Percentiles rank a stretch among this genome's conserved stretches.
Evolutionary conservation across 805 yeast species (phyloP).

Genomic region (Myxozyma neglecta): DNA sequence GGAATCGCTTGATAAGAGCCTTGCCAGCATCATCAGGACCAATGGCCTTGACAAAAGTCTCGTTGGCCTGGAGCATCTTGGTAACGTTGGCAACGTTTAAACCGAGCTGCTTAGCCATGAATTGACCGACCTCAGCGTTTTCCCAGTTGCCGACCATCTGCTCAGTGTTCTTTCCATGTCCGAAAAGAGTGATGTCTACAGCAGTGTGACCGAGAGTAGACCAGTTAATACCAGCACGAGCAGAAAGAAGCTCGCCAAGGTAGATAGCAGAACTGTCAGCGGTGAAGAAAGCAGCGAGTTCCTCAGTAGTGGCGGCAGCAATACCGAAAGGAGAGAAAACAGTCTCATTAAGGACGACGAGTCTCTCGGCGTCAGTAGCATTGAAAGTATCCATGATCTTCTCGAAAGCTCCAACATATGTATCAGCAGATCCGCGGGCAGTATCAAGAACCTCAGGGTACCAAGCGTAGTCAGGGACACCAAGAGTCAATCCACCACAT

Average conservation of each 20-base stretch:
- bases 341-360: slow-evolving; percentile 34
- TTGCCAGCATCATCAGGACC: slow-evolving; percentile 16
- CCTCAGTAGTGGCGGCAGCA: slow-evolving; percentile 54
- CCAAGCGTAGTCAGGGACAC: slow-evolving; percentile 90
- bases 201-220: slow-evolving; percentile 95
- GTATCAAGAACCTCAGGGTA: slow-evolving; percentile 71
- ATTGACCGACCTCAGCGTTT: slow-evolving; percentile 79
- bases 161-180: slow-evolving; percentile 59
- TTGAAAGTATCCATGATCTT: slow-evolving; percentile 27
- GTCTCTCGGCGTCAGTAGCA: slow-evolving; percentile 4
- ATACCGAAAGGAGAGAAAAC: slow-evolving; percentile 70
- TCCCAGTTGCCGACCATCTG: slow-evolving; percentile 78
- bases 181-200: slow-evolving; percentile 91
- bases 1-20: slow-evolving; percentile 15
- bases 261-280: slow-evolving; percentile 41
- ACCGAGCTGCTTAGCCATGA: slow-evolving; percentile 57
- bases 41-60: slow-evolving; percentile 22
- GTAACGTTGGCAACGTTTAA: slow-evolving; percentile 39
- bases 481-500: slow-evolving; percentile 90
- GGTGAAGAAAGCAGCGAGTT: slow-evolving; percentile 48
- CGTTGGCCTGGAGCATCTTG: slow-evolving; percentile 30
- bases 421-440: slow-evolving; percentile 78
- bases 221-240: slow-evolving; percentile 93
- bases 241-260: slow-evolving; percentile 69
- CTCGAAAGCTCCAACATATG: slow-evolving; percentile 37